Base-by-base conservation (phyloP, 176 grass and related monocot species). In the Aegilops speltoides region DNA sequence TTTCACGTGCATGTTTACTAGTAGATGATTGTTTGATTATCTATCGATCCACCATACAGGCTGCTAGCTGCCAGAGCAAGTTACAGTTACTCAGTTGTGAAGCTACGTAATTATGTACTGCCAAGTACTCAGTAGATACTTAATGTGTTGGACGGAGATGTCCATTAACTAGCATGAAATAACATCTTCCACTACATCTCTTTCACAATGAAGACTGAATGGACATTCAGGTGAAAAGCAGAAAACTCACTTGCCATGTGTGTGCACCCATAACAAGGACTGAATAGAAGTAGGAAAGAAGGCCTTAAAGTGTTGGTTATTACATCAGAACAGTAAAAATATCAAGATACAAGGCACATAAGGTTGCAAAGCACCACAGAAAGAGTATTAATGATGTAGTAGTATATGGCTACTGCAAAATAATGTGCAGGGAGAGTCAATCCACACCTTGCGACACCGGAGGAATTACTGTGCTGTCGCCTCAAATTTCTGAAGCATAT, bases 401-500 rank as follows among this genome's bases (percentile, higher is more conserved):
- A 62, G 48, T 36, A 68, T 45, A 52, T 52, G 17, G 48, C 33
- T 68, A 50, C 16, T 68, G 37, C 48, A 81, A 88, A 80, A 68
- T 72, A 69, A 63, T 64, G 52, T 70, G 36, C 38, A 77, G 10
- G 46, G 61, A 77, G 76, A 88, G 82, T 64, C 61, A 33, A 85
- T 64, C 26, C 52, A n/a, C 82, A 91, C 90, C 90, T 91, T 88
- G 32, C 37, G 76, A 40, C 17, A 41, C 33, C 20, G n/a, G 29
- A 85, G 31, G 19, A 79, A 63, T 81, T 88, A 91, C 40, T 85
- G 29, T 85, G 86, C 50, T n/a, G 88, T 52, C 1, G 76, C 36
- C 76, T 96, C 89, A 73, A 96, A 96, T 73, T 93, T 94, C 78
- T 86, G 78, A 79, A 99, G 97, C 87, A 84, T 85, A 64, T 99